Evolutionary conservation across 148 eudicot species (phyloP).

Genomic region (Pharnaceum exiguum): DNA sequence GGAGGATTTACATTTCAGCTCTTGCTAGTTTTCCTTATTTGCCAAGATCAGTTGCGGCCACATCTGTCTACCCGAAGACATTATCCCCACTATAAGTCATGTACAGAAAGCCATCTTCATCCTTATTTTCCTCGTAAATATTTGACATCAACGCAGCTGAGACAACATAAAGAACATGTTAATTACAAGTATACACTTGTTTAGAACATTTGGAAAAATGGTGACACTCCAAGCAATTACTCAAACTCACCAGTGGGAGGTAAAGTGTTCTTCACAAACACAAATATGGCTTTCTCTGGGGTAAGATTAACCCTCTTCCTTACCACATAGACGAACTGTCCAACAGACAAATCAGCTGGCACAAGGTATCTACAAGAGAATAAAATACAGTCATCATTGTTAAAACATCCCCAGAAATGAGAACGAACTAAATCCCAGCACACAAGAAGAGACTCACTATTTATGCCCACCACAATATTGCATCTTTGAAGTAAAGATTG

Average conservation of each 20-base stretch:
- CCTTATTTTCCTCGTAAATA: conserved; percentile 57
- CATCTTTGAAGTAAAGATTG: too few relatives aligned
- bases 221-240: not conserved
- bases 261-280: conserved; percentile 44
- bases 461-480: too few relatives aligned
- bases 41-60: not conserved
- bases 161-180: not conserved
- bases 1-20: conserved; percentile 11
- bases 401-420: not conserved
- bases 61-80: conserved; percentile 46
- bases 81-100: conserved; percentile 72
- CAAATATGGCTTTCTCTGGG: conserved; percentile 52
- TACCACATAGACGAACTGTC: conserved; percentile 57
- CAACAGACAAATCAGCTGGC: conserved; percentile 51
- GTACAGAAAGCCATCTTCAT: conserved; percentile 68
- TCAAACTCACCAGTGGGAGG: conserved; percentile 49
- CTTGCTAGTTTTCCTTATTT: not conserved
- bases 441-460: too few relatives aligned
- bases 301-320: conserved; percentile 47
- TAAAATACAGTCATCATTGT: not conserved
- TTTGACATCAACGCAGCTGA: conserved; percentile 56
- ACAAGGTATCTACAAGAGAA: conserved; percentile 40
- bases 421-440: not conserved
- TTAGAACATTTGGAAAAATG: not conserved
- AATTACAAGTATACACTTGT: not conserved